Evolutionary conservation across 441 rosid species (phyloP), one percentile per base, ranked within the genome.

Genomic region (Iberis amara): DNA sequence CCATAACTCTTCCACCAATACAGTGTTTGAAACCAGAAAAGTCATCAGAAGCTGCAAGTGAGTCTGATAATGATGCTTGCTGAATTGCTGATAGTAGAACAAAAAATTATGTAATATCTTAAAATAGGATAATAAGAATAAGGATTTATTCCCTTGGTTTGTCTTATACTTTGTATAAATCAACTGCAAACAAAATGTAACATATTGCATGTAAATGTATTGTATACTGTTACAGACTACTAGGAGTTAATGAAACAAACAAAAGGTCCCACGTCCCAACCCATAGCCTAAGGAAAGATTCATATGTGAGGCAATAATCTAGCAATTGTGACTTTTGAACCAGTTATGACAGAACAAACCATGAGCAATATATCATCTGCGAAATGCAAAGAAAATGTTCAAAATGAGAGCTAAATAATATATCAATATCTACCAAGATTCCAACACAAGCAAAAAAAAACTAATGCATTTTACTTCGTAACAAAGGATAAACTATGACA

Each of bases 1-100:
- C 81, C 7, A 11, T 56, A 2, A 77, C 76, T 24, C 66, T 64
- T 12, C 95, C 92, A 9, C 89, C 85, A 40, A 68, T 85, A 8
- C 42, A 57, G n/a, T 82, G 95, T 49, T 64, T 86, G 71, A 69
- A 64, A 58, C 50, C 61, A 2, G 83, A 79, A 7, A 71, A 58
- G 54, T 69, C 79, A 26, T 15, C 76, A 15, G 62, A 56, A 36
- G 57, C 72, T 6, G 28, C 42, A 26, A 52, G 56, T 8, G 57
- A 50, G 13, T 52, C 75, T 14, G 11, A 41, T 28, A 38, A 51
- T 30, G 73, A 77, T 21, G 61, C 67, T 40, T 81, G 91, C 69
- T 75, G 62, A 68, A 65, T 40, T 81, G 91, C 69, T 75, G 62
- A 68, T 59, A 66, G 21, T 32, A 59, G 31, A 60, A n/a, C 42